Base-by-base conservation (phyloP, 164 flowering plant species). In the Umbilicus rupestris region DNA sequence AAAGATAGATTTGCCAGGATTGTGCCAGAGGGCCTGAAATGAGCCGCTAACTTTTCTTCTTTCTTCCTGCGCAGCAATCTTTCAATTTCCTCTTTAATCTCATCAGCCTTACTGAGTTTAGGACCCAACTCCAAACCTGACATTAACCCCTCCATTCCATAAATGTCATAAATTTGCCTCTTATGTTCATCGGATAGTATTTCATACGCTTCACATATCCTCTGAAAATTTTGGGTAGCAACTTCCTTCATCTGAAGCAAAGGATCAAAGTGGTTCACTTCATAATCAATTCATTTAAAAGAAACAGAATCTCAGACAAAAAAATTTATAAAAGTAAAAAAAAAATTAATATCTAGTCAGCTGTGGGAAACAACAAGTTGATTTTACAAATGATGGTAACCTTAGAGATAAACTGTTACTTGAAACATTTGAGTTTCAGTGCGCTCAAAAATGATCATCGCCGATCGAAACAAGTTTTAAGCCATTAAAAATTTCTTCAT, bases 61-160 rank as follows among this genome's bases (percentile, higher is more conserved):
- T 88, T 92, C 72, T 81, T 85, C 58, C 41, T 77, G 24, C 87
- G 83, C 67, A 73, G 65, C 66, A 91, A 67, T 75, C 84, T 85
- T 71, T 94, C 99, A 64, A 94, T 80, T 63, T 91, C 92, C 73
- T 84, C 93, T 75, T 87, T 94, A 45, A 94, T 78, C 74, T 94
- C 96, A 64, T 91, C 95, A 6, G 73, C 87, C 77, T 81, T 89
- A 76, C 74, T 81, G 67, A 91, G 77, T 73, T 80, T 84, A 15
- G 90, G 81, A 31, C 99, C 97, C 72, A 94, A 90, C 73, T 94
- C 97, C 74, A 94, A 74, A 63, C 99, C 97, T 57, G 99, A 85
- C 46, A 68, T 87, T 67, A 94, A 33, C 22, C 99, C 99, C 79
- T 91, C 99, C 93, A 94, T 89, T n/a, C 99, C 99, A 78, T 94